Conservation (phyloP, 1,284 basidiomycete species). For the Moniliella sp. region DNA sequence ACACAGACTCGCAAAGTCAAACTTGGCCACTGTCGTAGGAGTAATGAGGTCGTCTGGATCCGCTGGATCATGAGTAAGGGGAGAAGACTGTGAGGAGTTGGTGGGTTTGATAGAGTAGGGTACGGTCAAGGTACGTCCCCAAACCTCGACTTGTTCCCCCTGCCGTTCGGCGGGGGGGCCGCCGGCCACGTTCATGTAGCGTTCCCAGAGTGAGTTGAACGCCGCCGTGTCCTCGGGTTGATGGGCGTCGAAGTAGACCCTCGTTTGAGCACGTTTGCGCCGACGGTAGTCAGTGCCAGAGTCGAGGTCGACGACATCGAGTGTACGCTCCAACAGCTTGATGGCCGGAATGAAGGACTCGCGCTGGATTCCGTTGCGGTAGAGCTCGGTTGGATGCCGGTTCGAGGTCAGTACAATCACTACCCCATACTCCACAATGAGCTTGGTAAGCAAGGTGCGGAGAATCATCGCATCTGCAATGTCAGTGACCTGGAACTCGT, state of each 20-base stretch:
- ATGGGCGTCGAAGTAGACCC: slow-evolving; percentile 72
- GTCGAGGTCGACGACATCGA: slow-evolving; percentile 71
- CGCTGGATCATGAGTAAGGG: too few species aligned
- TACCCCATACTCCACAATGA: slow-evolving; percentile 61
- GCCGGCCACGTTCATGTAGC: too few species aligned
- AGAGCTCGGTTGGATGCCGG: slow-evolving; percentile 85
- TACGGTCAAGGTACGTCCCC: too few species aligned
- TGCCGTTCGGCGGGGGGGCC: too few species aligned
- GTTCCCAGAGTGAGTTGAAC: too few species aligned
- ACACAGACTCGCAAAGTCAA: slow-evolving; percentile 71
- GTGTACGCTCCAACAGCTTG: slow-evolving; percentile 65
- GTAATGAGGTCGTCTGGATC: too few species aligned
- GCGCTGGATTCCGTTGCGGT: slow-evolving; percentile 95
- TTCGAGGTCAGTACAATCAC: slow-evolving; percentile 89
- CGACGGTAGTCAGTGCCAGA: slow-evolving; percentile 58
- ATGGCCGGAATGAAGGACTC: slow-evolving; percentile 90
- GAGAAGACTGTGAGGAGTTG: too few species aligned
- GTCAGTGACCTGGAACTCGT: slow-evolving; percentile 97
- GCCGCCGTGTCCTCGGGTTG: slow-evolving; percentile 45
- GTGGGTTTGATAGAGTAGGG: too few species aligned
- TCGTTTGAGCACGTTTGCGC: slow-evolving; percentile 41
- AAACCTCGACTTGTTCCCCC: too few species aligned
- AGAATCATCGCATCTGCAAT: slow-evolving; percentile 98
- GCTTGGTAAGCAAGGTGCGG: slow-evolving; percentile 57
- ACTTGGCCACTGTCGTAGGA: too few species aligned